These are phyloP conservation scores for Trichoderma sp. DNA, from an alignment of 2,329 filamentous ascomycete genomes.

Conservation along the genomic window DNA sequence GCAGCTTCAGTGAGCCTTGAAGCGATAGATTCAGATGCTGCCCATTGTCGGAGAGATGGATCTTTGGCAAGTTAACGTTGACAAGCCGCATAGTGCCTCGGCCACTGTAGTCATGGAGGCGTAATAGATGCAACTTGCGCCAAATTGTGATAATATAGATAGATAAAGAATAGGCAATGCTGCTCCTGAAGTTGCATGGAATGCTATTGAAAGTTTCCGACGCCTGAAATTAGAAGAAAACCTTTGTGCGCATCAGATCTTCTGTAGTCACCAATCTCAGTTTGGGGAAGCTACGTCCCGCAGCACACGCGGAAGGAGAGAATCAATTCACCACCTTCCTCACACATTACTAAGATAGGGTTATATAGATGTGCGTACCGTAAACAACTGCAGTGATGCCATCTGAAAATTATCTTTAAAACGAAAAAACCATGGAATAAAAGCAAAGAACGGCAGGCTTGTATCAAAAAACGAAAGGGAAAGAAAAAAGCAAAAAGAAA, in stretches of 20 bases:
- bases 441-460: not conserved
- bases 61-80: conserved; percentile 32
- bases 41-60: conserved; percentile 31
- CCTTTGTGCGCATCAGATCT: not conserved
- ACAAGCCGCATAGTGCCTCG: conserved; percentile 22
- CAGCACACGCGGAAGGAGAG: conserved; percentile 2
- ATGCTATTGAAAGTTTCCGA: not conserved
- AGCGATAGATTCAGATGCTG: conserved; percentile 33
- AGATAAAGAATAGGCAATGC: not conserved
- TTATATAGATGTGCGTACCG: conserved; percentile 1
- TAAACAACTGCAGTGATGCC: conserved; percentile 20
- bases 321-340: conserved; percentile 1
- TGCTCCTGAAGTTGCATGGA: not conserved
- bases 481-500: not conserved
- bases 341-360: conserved; percentile 17
- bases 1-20: conserved; percentile 33
- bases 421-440: conserved; percentile 7
- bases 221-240: not conserved
- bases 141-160: not conserved
- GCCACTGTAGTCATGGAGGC: not conserved
- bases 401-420: conserved; percentile 18
- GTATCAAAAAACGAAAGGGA: not conserved
- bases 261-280: not conserved
- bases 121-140: not conserved
- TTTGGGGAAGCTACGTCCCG: not conserved